Evolutionary conservation across 169 alveolate species (phyloP), one percentile per base, ranked within the genome.

Genomic region (Cryptosporidium felis): DNA sequence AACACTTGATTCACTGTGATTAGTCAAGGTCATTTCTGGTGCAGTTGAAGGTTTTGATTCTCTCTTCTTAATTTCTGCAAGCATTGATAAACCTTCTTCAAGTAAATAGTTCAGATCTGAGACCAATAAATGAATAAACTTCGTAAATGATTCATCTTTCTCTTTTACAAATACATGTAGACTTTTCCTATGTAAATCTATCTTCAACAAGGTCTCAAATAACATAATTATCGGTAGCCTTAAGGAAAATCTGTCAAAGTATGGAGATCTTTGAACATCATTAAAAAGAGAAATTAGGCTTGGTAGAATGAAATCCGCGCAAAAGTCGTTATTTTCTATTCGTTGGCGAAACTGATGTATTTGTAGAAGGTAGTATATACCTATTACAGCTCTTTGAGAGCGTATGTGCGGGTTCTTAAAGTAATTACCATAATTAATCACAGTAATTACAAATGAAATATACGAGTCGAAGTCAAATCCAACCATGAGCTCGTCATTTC

Each of bases 21-120:
- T 53, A n/a, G n/a, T n/a, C n/a, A n/a, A n/a, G n/a, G n/a, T n/a
- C n/a, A n/a, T n/a, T n/a, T n/a, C n/a, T n/a, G n/a, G n/a, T n/a
- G n/a, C n/a, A n/a, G n/a, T n/a, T n/a, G n/a, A n/a, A n/a, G n/a
- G n/a, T 14, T 81, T 90, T 18, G 89, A 81, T 80, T 94, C 96
- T 23, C 97, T 47, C 28, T 94, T 91, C 41, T 93, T 89, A 10
- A 94, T 92, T 80, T 94, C 97, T 1, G 96, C 88, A 10, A 94
- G 91, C 53, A 91, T 92, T 28, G 96, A 90, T 30, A 94, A 92
- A 5, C 94, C 97, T 80, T 94, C 96, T 62, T 94, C 97, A 32
- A 94, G 92, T 10, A 94, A 79, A 66, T 92, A 91, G 42, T 93
- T 85, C 28, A 93, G 93, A 89, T 94, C 97, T 41, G 91, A 92